Conservation (phyloP, 208 protist genomes). For the Acanthamoeba quina region DNA sequence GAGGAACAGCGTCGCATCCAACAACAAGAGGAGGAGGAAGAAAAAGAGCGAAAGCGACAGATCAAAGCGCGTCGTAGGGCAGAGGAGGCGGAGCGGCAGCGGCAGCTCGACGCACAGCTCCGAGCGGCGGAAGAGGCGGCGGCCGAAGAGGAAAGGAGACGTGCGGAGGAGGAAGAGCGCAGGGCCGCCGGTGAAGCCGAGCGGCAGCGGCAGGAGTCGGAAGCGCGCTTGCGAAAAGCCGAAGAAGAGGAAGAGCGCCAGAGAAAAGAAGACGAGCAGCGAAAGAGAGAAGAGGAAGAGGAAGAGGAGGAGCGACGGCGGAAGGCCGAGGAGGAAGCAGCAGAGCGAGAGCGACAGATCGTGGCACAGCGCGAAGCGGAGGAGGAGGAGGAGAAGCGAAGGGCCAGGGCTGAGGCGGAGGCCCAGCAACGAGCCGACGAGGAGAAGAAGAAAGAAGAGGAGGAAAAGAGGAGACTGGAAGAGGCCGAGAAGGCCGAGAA, state of each 20-base stretch:
- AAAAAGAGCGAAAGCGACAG: background rate
- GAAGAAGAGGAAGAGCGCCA: background rate
- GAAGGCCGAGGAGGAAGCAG: background rate
- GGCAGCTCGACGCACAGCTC: background rate
- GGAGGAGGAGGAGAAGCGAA: background rate
- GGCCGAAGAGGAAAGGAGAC: too few species aligned
- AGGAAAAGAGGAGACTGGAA: background rate
- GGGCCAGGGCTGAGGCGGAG: background rate
- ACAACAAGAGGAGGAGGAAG: background rate
- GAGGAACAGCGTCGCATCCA: background rate
- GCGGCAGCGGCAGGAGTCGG: background rate
- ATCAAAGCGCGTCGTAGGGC: too few species aligned
- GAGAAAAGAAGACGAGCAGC: background rate
- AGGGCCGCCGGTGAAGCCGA: background rate
- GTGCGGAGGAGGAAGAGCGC: background rate
- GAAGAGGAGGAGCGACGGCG: too few species aligned
- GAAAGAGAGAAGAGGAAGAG: background rate
- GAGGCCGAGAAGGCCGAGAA: background rate
- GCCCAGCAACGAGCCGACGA: background rate
- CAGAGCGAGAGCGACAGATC: background rate
- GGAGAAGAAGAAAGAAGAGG: background rate
- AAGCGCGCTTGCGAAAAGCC: background rate
- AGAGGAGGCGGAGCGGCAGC: background rate
- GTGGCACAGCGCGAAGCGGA: background rate
- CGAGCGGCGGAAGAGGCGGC: background rate